Conservation (phyloP, 1,139 yeast genomes). For the Spathaspora sp. region DNA sequence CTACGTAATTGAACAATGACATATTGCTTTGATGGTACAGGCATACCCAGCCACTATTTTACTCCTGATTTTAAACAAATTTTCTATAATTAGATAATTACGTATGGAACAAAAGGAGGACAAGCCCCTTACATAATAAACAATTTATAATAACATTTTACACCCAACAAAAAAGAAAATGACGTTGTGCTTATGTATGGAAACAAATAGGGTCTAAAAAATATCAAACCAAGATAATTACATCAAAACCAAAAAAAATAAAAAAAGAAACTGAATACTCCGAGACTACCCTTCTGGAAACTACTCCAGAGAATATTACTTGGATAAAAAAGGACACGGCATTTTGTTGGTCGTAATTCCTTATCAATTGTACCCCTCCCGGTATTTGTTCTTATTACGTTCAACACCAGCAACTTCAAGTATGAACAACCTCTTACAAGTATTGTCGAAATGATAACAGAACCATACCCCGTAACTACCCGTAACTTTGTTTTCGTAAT, state of each 20-base stretch:
- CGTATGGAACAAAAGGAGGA: not conserved
- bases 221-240: not conserved
- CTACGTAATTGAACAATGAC: not conserved
- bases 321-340: not conserved
- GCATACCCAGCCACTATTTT: not conserved
- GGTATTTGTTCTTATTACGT: not conserved
- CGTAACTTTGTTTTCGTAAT: not conserved
- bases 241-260: not conserved
- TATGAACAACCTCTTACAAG: not conserved
- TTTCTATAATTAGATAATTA: not conserved
- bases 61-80: not conserved
- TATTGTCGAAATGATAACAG: not conserved
- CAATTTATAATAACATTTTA: slow-evolving; percentile 1
- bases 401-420: not conserved
- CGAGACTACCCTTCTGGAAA: slow-evolving; percentile 2
- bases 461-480: too few relatives aligned
- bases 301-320: not conserved
- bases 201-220: not conserved
- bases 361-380: not conserved
- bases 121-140: not conserved
- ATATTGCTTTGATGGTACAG: not conserved
- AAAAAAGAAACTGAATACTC: not conserved
- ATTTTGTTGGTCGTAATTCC: not conserved
- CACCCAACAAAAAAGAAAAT: not conserved
- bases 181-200: slow-evolving; percentile 1